Conservation (phyloP, 1,284 basidiomycete genomes). For the Cystobasidium sp. region DNA sequence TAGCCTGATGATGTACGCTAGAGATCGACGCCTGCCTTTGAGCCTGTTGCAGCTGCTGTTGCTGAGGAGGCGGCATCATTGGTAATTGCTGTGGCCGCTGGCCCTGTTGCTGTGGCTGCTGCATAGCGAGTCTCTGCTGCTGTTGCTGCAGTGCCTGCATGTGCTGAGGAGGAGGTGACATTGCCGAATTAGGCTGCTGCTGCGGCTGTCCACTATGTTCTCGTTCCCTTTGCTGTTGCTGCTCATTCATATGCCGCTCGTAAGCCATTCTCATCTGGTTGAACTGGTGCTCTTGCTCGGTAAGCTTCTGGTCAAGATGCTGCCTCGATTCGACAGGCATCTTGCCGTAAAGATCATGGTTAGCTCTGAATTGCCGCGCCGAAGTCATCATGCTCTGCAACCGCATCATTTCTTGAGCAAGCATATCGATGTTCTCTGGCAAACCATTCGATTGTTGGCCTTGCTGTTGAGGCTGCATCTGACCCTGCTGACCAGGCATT, state of each 20-base stretch:
- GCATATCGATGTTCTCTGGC: slow-evolving; percentile 26
- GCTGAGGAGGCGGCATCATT: neutral
- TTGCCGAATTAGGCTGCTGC: neutral
- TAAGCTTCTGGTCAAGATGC: slow-evolving; percentile 17
- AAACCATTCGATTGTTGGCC: slow-evolving; percentile 3
- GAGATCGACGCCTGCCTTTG: slow-evolving; percentile 19
- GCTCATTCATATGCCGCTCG: slow-evolving; percentile 19
- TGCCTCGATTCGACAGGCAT: slow-evolving; percentile 20
- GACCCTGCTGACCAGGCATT: neutral
- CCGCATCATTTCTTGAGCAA: slow-evolving; percentile 41
- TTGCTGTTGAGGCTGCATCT: neutral
- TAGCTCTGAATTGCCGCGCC: slow-evolving; percentile 21
- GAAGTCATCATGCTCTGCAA: slow-evolving; percentile 28
- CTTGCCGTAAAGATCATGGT: slow-evolving; percentile 27
- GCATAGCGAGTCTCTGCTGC: slow-evolving; percentile 15
- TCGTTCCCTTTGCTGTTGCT: neutral
- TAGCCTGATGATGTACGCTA: neutral
- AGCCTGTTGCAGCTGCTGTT: slow-evolving; percentile 24
- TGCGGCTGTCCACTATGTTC: slow-evolving; percentile 8
- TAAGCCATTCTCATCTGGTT: slow-evolving; percentile 29
- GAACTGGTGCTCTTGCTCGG: slow-evolving; percentile 35
- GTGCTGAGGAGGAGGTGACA: slow-evolving; percentile 25
- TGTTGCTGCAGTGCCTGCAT: slow-evolving; percentile 13
- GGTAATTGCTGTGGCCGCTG: neutral
- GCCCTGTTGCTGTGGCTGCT: slow-evolving; percentile 10